Conservation (phyloP, 2,329 filamentous ascomycete genomes). For the Beauveria sp. region DNA sequence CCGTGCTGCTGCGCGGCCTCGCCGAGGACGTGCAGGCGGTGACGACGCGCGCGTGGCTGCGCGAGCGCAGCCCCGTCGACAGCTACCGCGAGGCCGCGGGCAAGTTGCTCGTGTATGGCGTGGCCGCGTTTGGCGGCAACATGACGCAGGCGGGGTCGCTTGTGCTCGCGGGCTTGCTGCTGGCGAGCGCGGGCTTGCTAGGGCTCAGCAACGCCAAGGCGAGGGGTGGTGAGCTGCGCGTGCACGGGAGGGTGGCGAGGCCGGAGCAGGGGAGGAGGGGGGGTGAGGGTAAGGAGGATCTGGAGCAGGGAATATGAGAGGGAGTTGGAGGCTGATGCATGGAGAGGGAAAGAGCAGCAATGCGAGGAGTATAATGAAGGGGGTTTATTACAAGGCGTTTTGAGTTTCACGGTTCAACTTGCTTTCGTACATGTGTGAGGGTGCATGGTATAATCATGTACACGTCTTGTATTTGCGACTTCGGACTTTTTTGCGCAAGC, state of each 20-base stretch:
- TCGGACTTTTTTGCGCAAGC: not conserved
- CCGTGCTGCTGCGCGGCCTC: slow-evolving; percentile 44
- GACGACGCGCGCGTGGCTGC: slow-evolving; percentile 49
- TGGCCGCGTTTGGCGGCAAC: slow-evolving; percentile 48
- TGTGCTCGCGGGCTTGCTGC: slow-evolving; percentile 41
- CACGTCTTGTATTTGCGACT: not conserved
- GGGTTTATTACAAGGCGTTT: not conserved
- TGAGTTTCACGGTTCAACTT: not conserved
- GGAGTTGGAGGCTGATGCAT: too few species aligned
- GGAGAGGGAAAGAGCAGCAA: too few species aligned
- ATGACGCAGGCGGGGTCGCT: slow-evolving; percentile 44
- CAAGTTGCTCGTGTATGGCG: slow-evolving; percentile 51
- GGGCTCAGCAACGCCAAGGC: slow-evolving; percentile 45
- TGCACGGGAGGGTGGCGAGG: slow-evolving; percentile 41
- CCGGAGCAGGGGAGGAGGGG: slow-evolving; percentile 12
- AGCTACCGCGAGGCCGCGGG: slow-evolving; percentile 44
- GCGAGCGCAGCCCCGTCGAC: slow-evolving; percentile 41
- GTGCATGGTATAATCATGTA: not conserved
- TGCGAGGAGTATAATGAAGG: too few species aligned
- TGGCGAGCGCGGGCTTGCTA: slow-evolving; percentile 45
- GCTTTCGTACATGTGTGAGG: too few species aligned
- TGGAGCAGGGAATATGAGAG: not conserved
- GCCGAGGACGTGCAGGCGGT: slow-evolving; percentile 51
- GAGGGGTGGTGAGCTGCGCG: slow-evolving; percentile 36
- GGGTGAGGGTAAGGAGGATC: not conserved